Conservation (phyloP, 345 rosid genomes). For the Eucalyptus grandis region DNA sequence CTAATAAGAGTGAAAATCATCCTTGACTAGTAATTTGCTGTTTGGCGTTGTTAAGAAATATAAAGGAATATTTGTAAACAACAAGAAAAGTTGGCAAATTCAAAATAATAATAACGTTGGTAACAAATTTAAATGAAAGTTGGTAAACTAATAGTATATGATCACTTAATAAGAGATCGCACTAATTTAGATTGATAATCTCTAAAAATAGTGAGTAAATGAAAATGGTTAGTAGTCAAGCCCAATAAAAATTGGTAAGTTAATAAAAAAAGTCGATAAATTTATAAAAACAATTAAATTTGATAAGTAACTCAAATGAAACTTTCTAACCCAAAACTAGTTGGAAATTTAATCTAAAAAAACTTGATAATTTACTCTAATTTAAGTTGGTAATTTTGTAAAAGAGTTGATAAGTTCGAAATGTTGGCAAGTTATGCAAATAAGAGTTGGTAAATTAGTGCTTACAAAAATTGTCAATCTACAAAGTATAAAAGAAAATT, state of each 20-base stretch:
- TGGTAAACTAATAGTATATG: background rate
- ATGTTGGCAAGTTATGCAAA: background rate
- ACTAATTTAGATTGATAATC: background rate
- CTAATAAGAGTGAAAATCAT: background rate
- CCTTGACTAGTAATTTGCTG: background rate
- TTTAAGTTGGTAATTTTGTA: background rate
- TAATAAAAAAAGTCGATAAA: background rate
- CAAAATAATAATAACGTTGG: background rate
- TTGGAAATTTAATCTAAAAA: background rate
- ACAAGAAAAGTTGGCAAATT: background rate
- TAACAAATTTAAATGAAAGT: background rate
- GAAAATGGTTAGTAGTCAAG: background rate
- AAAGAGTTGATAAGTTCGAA: background rate
- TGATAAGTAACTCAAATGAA: background rate
- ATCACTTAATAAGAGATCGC: background rate
- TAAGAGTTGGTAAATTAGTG: background rate
- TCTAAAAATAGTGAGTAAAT: background rate
- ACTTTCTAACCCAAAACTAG: background rate
- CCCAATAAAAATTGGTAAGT: background rate
- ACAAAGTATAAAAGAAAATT: background rate
- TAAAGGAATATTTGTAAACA: background rate
- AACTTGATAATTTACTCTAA: background rate
- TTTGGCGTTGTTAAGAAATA: background rate
- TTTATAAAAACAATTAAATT: background rate
- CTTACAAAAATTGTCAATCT: background rate